A percentile compares a stretch with the other conserved stretches of the same genome.
Conservation (phyloP, 176 grass and related monocot genomes). For the Zea luxurians region DNA sequence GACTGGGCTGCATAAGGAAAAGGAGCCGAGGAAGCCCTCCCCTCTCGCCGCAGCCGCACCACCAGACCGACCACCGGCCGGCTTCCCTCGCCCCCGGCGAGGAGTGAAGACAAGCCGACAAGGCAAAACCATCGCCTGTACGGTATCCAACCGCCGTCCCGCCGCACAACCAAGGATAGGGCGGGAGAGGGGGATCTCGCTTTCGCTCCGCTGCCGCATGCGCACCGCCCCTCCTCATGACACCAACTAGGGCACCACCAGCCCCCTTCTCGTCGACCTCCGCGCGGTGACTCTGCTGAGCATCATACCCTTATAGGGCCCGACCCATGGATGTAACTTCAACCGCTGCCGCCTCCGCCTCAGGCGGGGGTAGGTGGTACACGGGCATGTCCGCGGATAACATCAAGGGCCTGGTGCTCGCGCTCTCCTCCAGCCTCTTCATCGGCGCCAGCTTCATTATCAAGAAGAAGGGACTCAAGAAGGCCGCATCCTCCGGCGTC, state of each 20-base stretch:
- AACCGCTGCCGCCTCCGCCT: neutral
- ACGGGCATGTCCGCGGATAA: constrained; percentile 77
- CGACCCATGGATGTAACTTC: constrained; percentile 21
- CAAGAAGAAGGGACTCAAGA: constrained; percentile 99
- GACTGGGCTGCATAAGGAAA: too few relatives aligned
- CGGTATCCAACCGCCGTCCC: neutral
- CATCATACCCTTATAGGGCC: neutral
- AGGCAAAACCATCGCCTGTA: neutral
- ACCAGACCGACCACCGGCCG: neutral
- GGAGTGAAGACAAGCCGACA: neutral
- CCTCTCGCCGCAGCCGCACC: constrained; percentile 19
- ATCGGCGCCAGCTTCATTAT: constrained; percentile 99
- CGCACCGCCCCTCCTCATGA: neutral
- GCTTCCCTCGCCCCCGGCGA: constrained; percentile 9
- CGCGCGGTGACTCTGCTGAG: neutral
- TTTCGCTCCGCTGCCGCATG: neutral
- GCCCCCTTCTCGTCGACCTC: neutral
- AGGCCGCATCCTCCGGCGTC: constrained; percentile 63
- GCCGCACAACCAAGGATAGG: neutral
- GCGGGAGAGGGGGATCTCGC: constrained; percentile 21
- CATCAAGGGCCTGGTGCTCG: constrained; percentile 69
- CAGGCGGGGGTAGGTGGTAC: constrained; percentile 52
- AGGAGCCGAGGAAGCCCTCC: too few relatives aligned
- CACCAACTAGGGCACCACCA: constrained; percentile 11
- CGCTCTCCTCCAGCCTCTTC: constrained; percentile 92